Base-by-base conservation (phyloP, 768 basidiomycete genomes). In the Lepiota venenata region DNA sequence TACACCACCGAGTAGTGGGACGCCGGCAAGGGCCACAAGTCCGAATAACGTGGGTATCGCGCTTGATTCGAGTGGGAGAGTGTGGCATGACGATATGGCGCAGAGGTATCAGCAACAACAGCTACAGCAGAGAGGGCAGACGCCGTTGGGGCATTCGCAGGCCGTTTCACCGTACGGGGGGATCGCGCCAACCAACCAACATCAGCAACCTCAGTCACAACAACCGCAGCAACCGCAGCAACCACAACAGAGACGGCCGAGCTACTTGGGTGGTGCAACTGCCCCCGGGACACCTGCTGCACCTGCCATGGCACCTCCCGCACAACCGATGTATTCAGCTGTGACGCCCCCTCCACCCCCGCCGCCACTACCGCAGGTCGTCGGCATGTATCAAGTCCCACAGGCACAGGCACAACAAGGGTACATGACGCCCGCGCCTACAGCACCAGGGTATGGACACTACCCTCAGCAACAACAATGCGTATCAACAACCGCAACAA, bases 41-140 rank as follows among this genome's bases (percentile, higher is more conserved):
- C 87, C 87, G 27, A 91, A 88, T 55, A 75, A 76, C n/a, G 77
- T 91, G 3, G 93, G 94, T 2, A 95, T 96, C 56, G 79, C 83
- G 2, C 74, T 96, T 2, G 93, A 92, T 58, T 84, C 87, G 0
- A 81, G 74, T 55, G 94, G 93, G 7, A 79, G 85, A 12, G 94
- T 96, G 4, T 73, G 87, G 35, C 83, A 87, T 56, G 94, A 96
- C 68, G 78, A 81, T 38, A 84, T 93, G 83, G 87, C 87, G 12
- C 80, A 80, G 57, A 73, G 68, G 50, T 82, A 79, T 60, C 75
- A 76, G 50, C 70, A 74, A 20, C 79, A 76, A 18, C 69, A 72
- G 15, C 69, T 73, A 29, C 71, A 59, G 25, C 43, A 35, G 20
- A 27, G 56, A 58, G 45, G 58, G 52, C 39, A 61, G 56, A 21